Base-by-base conservation (phyloP, 164 flowering plant species). In the Piper longum region DNA sequence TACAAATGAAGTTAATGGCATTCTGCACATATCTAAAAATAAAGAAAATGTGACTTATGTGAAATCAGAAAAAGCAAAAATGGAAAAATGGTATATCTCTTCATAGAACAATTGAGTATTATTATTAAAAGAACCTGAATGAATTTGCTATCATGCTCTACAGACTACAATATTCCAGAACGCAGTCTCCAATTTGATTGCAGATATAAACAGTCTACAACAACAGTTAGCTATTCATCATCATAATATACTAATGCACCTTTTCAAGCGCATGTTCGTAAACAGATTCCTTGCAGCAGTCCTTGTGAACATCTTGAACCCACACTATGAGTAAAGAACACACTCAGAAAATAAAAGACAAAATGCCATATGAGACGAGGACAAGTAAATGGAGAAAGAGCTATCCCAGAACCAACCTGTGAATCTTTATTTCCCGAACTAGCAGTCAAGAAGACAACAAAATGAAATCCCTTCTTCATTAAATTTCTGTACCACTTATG, bases 251-350 rank as follows among this genome's bases (percentile, higher is more conserved):
- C 0, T 6, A 17, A 43, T n/a, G 64, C 74, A 91, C 97, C 97
- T 82, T 78, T 83, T 91, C 78, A 95, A 75, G 41, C 83, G 95
- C 58, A 95, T 75, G 67, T 91, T 95, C 43, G 87, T 73, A 74
- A 95, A 95, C 71, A 95, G 91, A 76, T 83, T 88, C 74, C 83
- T 75, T 8, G 91, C 97, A 61, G 97, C 97, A 71, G 95, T 87
- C 72, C 97, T 84, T 8, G 99, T 88, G 71, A 90, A 90, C 99
- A 95, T 90, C 88, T 95, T 95, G 70, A 91, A 95, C 60, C 99
- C 99, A 79, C 97, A 95, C 96, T 95, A 87, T 41, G 64, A 69
- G 18, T 41, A 74, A 48, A 54, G 39, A 72, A 16, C 41, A 43
- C n/a, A n/a, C n/a, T n/a, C n/a, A n/a, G n/a, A n/a, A n/a, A n/a